Evolutionary conservation across 2,329 filamentous ascomycete species (phyloP), one percentile per base, ranked within the genome.

Genomic region (Sclerotinia borealis): DNA sequence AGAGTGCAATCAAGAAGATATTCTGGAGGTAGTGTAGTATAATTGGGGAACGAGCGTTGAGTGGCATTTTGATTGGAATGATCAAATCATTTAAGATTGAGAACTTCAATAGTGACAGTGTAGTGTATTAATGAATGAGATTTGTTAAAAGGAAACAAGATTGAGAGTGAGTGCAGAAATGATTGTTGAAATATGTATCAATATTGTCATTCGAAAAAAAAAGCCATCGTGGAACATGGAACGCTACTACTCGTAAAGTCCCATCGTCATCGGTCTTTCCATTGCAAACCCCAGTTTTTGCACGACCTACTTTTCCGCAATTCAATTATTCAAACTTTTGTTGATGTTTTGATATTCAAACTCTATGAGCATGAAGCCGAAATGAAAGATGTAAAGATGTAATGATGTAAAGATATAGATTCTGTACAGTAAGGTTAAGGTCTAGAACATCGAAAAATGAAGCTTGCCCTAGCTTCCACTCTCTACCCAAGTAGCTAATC

Each of bases 21-120:
- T 84, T 83, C 69, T 83, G 81, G 59, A 78, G 71, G 41, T 76
- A 67, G 70, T 85, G 81, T 56, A 68, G 48, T 25, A 65, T 41
- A 25, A 63, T 47, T n/a, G 65, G 66, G 27, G 70, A 71, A 4
- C 17, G 47, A n/a, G 45, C 41, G 41, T 62, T 48, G 13, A 62
- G 60, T 34, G 60, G 60, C 60, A 62, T n/a, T 29, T 45, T 31
- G 27, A 43, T 56, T 27, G 3, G 0, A 3, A 27, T 9, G 11
- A 31, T 55, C 19, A 43, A 31, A n/a, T 43, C 52, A 55, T 31
- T 31, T 29, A 37, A 22, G n/a, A 41, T 43, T 2, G 27, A 11
- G 27, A 31, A n/a, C 15, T 15, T 8, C n/a, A 7, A n/a, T 17
- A 9, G 19, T 4, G 7, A 49, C 3, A n/a, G 47, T 49, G 11